These are phyloP conservation scores for Paspalum vaginatum DNA, from an alignment of 176 grass and related monocot genomes.

Conservation along the genomic window DNA sequence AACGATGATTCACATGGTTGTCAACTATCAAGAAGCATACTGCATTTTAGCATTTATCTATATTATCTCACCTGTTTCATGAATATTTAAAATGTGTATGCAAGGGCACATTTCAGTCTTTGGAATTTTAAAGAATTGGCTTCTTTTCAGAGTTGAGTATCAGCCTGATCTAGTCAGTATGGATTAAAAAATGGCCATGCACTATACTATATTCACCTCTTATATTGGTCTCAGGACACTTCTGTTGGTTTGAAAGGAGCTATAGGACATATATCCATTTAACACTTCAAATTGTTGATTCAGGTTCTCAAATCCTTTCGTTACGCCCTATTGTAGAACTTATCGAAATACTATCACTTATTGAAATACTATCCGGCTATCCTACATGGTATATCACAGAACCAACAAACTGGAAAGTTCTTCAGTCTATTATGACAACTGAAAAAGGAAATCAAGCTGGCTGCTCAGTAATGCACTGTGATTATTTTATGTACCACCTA, in stretches of 20 bases:
- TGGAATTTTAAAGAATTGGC: constrained; percentile 12
- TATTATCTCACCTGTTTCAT: neutral
- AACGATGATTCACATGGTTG: neutral
- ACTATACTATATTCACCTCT: neutral
- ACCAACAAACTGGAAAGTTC: neutral
- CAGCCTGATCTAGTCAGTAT: neutral
- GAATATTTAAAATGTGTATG: constrained; percentile 11
- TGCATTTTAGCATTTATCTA: constrained; percentile 19
- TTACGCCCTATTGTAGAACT: neutral
- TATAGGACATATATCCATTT: constrained; percentile 3
- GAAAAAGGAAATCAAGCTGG: neutral
- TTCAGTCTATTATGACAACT: constrained; percentile 3
- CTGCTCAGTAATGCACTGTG: neutral
- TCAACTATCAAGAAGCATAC: constrained; percentile 28
- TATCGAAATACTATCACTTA: neutral
- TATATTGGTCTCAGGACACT: neutral
- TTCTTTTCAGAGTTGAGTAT: neutral
- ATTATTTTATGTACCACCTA: constrained; percentile 30
- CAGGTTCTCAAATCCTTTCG: neutral
- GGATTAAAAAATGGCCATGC: neutral
- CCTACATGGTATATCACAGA: neutral
- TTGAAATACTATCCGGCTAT: neutral
- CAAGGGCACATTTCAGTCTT: neutral
- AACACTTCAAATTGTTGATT: neutral
- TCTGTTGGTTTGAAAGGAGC: neutral